Evolutionary conservation across 2,329 filamentous ascomycete species (phyloP), one percentile per base, ranked within the genome.

Genomic region (Zymoseptoria crescenta): DNA sequence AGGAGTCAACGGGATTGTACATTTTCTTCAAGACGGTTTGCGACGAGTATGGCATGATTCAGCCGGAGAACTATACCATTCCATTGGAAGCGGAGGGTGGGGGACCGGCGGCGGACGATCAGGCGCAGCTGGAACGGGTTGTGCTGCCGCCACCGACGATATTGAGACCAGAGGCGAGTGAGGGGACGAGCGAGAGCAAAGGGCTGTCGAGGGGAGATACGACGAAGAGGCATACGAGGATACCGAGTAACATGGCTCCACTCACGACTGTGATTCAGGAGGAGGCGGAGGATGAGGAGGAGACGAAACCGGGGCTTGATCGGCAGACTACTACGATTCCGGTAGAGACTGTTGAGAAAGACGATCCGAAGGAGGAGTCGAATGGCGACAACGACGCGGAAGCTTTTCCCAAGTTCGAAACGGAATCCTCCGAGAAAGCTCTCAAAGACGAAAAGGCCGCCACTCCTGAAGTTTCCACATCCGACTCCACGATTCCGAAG

Each of bases 21-120:
- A 84, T 96, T 59, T 87, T 99, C 70, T 99, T 97, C 81, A 97
- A 96, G 80, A 94, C 88, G 0, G 92, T 97, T 21, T 97, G 93
- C 74, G 94, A 99, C 73, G 82, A 87, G 67, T 96, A 96, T 74
- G 87, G 88, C 66, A 80, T 97, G 61, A 85, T 99, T 29, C 91
- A 91, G 1, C 86, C 90, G 55, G 94, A 97, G 75, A 96, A 95
- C 72, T 96, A 97, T 77, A 97, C 95, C 61, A 85, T 99, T 51
- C 93, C 94, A 0, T 85, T 89, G 2, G 93, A 97, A 74, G 93
- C 94, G 3, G 93, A 97, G 74, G 93, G 92, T 0, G 76, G 91
- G 1, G 89, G 93, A 56, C 64, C 70, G 54, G 54, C 65, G 20
- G 73, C 74, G 4, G 61, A 62, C 19, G 56, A 54, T 24, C 52